These are phyloP conservation scores for Glycyrrhiza uralensis DNA, from an alignment of 306 rosid genomes.

Conservation along the genomic window DNA sequence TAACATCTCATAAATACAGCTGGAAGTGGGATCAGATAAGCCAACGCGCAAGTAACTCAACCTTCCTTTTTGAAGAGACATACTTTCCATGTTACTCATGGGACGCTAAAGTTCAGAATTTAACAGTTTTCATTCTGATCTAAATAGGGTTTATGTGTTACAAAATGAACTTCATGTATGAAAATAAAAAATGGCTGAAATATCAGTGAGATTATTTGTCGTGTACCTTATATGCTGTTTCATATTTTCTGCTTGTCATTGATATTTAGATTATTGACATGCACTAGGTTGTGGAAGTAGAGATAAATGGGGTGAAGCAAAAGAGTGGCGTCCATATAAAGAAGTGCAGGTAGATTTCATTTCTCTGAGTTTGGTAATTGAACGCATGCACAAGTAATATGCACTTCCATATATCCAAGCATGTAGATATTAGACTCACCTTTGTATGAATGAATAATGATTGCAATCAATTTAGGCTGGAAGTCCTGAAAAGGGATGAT, in stretches of 20 bases:
- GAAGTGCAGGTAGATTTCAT: conserved; percentile 74
- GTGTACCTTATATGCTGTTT: neutral
- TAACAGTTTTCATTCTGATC: neutral
- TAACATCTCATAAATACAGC: neutral
- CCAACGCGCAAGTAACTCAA: neutral
- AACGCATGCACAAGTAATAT: neutral
- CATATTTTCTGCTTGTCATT: conserved; percentile 11
- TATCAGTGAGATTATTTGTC: neutral
- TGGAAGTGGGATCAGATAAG: neutral
- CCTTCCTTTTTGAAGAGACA: neutral
- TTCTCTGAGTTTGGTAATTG: neutral
- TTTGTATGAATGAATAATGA: neutral
- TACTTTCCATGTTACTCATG: neutral
- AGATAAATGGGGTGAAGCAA: conserved; percentile 82
- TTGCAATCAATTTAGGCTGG: neutral
- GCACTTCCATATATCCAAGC: neutral
- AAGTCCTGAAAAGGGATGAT: neutral
- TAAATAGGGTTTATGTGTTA: neutral
- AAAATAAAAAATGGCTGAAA: conserved; percentile 5
- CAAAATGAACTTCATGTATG: neutral
- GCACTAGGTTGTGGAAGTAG: conserved; percentile 82
- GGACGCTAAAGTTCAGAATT: neutral
- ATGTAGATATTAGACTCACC: neutral
- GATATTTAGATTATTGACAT: conserved; percentile 22
- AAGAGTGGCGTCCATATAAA: conserved; percentile 88